A percentile compares a stretch with the other conserved stretches of the same genome.
Evolutionary conservation across 2,329 filamentous ascomycete genomes (phyloP).

Genomic region (Pseudocercospora vitis): DNA sequence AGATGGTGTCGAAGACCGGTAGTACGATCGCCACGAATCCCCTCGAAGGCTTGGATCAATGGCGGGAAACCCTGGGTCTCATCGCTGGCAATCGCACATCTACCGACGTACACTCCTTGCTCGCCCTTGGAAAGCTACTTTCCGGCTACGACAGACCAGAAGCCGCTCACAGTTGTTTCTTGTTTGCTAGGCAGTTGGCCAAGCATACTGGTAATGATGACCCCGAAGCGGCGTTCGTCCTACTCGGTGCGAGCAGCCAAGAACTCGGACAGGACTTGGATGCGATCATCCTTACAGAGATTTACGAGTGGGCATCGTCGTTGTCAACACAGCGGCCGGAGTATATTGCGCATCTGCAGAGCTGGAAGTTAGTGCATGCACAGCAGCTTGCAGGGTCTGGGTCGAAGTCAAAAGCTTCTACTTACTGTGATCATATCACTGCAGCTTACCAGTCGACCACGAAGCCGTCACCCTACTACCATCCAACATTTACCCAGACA

Average conservation of each 20-base stretch:
- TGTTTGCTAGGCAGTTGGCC: slow-evolving; percentile 73
- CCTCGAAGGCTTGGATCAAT: slow-evolving; percentile 83
- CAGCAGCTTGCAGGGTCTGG: slow-evolving; percentile 81
- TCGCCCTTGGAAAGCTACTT: slow-evolving; percentile 78
- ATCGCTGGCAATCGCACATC: slow-evolving; percentile 84
- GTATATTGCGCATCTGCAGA: slow-evolving; percentile 76
- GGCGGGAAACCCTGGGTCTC: slow-evolving; percentile 85
- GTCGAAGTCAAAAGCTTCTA: slow-evolving; percentile 75
- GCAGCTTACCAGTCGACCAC: slow-evolving; percentile 76
- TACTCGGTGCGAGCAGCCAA: slow-evolving; percentile 77
- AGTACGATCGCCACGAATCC: slow-evolving; percentile 66
- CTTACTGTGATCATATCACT: slow-evolving; percentile 85
- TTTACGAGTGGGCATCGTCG: slow-evolving; percentile 87
- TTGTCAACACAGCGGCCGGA: slow-evolving; percentile 53
- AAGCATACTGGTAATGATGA: slow-evolving; percentile 85
- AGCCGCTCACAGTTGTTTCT: slow-evolving; percentile 89
- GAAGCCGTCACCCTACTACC: slow-evolving; percentile 82
- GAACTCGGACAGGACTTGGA: slow-evolving; percentile 81
- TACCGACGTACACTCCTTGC: slow-evolving; percentile 74
- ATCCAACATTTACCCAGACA: slow-evolving; percentile 68
- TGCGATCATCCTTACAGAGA: slow-evolving; percentile 87
- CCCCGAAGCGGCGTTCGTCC: slow-evolving; percentile 71
- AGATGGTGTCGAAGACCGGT: slow-evolving; percentile 78
- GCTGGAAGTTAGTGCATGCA: slow-evolving; percentile 90
- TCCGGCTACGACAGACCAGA: slow-evolving; percentile 83